Evolutionary conservation across 1,284 basidiomycete genomes (phyloP).

Genomic region (Sparassis latifolia): DNA sequence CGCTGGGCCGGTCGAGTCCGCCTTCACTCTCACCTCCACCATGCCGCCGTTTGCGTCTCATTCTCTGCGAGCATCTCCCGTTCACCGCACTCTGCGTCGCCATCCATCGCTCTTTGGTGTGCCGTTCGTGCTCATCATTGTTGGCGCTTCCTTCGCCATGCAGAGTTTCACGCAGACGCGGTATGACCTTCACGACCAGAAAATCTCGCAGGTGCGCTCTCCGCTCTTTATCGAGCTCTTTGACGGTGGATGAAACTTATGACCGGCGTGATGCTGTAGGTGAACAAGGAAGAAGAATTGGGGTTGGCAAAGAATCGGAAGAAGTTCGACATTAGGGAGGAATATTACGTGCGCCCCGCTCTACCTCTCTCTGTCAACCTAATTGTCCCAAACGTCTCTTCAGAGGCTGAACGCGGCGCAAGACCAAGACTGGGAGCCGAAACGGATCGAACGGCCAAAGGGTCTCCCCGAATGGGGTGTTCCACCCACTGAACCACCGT

Average conservation of each 20-base stretch:
- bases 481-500: constrained; percentile 48
- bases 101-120: constrained; percentile 77
- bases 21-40: not conserved
- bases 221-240: not conserved
- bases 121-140: constrained; percentile 83
- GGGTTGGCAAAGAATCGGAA: constrained; percentile 75
- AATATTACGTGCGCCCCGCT: constrained; percentile 79
- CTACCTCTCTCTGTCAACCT: not conserved
- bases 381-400: constrained; percentile 5
- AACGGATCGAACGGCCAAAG: constrained; percentile 75
- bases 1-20: too few species aligned
- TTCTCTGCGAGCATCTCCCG: constrained; percentile 38
- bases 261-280: constrained; percentile 28
- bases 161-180: constrained; percentile 83
- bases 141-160: constrained; percentile 83
- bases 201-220: constrained; percentile 57
- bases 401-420: constrained; percentile 61
- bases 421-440: constrained; percentile 83
- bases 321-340: constrained; percentile 89
- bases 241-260: not conserved
- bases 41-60: constrained; percentile 60
- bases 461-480: constrained; percentile 89
- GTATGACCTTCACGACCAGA: constrained; percentile 85
- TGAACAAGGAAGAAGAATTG: constrained; percentile 82
- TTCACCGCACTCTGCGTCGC: constrained; percentile 43